phyloP scores from a whole-genome alignment of 306 rosid genomes.

The Vachellia pachyceras region DNA sequence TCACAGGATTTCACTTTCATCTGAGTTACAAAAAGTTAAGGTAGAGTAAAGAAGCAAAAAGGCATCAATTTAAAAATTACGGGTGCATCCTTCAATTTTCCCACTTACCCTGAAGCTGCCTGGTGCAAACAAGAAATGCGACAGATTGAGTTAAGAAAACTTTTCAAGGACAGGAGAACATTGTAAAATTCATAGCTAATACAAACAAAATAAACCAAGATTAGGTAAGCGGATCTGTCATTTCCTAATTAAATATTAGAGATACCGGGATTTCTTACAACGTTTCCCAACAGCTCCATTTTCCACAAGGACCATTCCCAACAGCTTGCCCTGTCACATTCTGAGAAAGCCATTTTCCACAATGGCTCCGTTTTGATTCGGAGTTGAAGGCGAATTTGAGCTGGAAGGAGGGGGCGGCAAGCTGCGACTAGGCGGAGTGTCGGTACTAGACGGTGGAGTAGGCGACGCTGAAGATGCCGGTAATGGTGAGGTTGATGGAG shows the following conservation, averaged over 20 bases:
- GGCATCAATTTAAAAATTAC: not conserved
- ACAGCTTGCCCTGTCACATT: too few relatives aligned
- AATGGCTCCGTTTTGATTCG: too few relatives aligned
- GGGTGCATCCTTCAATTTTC: not conserved
- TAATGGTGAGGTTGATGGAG: too few relatives aligned
- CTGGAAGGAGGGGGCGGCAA: too few relatives aligned
- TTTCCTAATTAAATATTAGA: slow-evolving; percentile 2
- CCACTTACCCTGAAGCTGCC: slow-evolving; percentile 3
- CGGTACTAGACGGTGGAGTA: too few relatives aligned
- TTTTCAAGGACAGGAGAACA: not conserved
- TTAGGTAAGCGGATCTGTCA: slow-evolving; percentile 18
- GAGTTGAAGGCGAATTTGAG: too few relatives aligned
- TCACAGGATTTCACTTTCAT: slow-evolving; percentile 5
- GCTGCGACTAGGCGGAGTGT: too few relatives aligned
- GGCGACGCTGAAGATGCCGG: too few relatives aligned
- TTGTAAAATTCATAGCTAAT: slow-evolving; percentile 1
- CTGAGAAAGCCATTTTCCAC: too few relatives aligned
- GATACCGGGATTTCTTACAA: not conserved
- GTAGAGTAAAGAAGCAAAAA: not conserved
- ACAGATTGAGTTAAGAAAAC: not conserved
- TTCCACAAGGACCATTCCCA: too few relatives aligned
- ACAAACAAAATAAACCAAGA: not conserved
- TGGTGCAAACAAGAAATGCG: not conserved
- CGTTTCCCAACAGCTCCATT: too few relatives aligned
- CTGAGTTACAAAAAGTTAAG: not conserved